Percentiles rank a stretch among this genome's conserved stretches.
These are phyloP conservation scores for Leccinum subatratum DNA, from an alignment of 1,284 basidiomycete genomes.

Conservation along the genomic window DNA sequence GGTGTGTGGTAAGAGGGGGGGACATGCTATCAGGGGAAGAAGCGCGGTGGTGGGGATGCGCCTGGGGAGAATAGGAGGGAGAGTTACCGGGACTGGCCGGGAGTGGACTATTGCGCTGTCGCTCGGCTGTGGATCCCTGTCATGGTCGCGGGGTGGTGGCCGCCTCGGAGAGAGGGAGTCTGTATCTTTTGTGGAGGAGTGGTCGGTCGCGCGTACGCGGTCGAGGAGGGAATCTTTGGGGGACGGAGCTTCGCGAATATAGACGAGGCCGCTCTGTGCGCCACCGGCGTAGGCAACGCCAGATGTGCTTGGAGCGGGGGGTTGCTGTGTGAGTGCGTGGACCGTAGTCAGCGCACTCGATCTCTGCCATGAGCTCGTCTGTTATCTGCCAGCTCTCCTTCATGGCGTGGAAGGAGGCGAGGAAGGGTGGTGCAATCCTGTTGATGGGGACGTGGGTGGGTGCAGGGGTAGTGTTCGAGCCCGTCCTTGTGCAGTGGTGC, in stretches of 20 bases:
- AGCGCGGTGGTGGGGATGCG: conserved; percentile 31
- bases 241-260: conserved; percentile 32
- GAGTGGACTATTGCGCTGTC: conserved; percentile 50
- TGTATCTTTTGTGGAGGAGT: conserved; percentile 49
- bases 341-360: conserved; percentile 56
- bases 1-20: conserved; percentile 49
- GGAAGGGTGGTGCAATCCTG: conserved; percentile 51
- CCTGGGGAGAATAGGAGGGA: conserved; percentile 42
- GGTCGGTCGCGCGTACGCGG: conserved; percentile 48
- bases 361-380: conserved; percentile 62
- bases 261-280: conserved; percentile 35
- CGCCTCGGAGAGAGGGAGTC: conserved; percentile 25
- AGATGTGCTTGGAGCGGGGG: conserved; percentile 38
- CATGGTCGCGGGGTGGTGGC: background rate
- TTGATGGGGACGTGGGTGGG: conserved; percentile 37
- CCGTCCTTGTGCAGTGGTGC: conserved; percentile 31
- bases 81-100: conserved; percentile 40
- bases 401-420: conserved; percentile 46
- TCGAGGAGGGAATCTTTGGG: conserved; percentile 56
- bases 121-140: conserved; percentile 39
- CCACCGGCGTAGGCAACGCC: conserved; percentile 53
- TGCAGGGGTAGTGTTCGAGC: conserved; percentile 34
- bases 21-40: conserved; percentile 52
- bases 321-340: conserved; percentile 35
- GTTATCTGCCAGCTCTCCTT: conserved; percentile 65